Evolutionary conservation across 768 basidiomycete species (phyloP).

Genomic region (Tulasnella sp.): DNA sequence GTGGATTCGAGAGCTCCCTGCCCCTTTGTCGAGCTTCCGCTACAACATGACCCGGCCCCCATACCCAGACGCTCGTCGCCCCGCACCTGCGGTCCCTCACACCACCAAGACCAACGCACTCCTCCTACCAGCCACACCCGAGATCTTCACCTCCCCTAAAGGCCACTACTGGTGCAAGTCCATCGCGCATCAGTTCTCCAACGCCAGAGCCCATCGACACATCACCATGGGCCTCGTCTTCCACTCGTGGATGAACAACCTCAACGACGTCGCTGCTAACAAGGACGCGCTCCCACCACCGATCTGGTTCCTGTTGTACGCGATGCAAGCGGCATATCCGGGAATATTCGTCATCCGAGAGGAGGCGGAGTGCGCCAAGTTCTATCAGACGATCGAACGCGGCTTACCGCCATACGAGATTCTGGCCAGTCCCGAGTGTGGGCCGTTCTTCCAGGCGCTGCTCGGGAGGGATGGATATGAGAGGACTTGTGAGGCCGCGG

Average conservation of each 20-base stretch:
- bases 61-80: background rate
- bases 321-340: constrained; percentile 8
- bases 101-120: background rate
- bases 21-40: background rate
- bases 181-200: background rate
- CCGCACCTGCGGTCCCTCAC: background rate
- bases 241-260: constrained; percentile 10
- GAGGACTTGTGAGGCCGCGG: constrained; percentile 1
- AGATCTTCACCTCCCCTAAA: background rate
- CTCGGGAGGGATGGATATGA: background rate
- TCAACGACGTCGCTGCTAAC: constrained; percentile 1
- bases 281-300: background rate
- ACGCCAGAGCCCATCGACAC: background rate
- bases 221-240: constrained; percentile 7
- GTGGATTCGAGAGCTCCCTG: constrained; percentile 2
- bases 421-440: background rate
- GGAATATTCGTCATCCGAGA: constrained; percentile 6
- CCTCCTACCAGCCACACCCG: background rate
- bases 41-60: background rate
- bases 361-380: background rate
- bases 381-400: constrained; percentile 1
- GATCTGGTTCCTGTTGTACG: constrained; percentile 10
- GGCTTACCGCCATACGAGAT: constrained; percentile 8
- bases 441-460: constrained; percentile 5
- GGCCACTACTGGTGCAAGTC: background rate